These are phyloP conservation scores for Fragosphaeria purpurea DNA, from an alignment of 2,329 filamentous ascomycete genomes.

Conservation along the genomic window DNA sequence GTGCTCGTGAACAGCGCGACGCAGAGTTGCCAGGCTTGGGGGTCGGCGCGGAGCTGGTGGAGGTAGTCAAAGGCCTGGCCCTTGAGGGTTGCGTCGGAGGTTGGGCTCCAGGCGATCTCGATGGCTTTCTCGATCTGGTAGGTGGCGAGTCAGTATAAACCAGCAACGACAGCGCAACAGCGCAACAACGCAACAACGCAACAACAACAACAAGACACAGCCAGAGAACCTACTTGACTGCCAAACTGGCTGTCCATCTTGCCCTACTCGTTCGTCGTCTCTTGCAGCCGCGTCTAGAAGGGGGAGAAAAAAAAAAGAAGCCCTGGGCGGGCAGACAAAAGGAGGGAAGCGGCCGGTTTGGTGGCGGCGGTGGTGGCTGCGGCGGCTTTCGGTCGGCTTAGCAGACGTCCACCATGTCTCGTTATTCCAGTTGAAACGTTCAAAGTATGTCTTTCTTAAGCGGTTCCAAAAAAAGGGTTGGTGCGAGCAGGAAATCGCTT, in stretches of 20 bases:
- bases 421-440: no score
- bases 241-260: conserved; percentile 8
- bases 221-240: conserved; percentile 4
- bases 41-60: conserved; percentile 67
- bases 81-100: conserved; percentile 65
- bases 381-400: no score
- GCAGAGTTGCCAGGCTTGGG: conserved; percentile 84
- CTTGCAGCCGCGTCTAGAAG: not conserved
- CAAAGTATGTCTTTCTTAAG: no score
- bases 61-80: conserved; percentile 74
- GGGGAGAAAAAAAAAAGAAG: not conserved
- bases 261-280: not conserved
- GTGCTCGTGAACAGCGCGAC: conserved; percentile 73
- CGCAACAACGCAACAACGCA: not conserved
- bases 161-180: not conserved
- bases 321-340: no score
- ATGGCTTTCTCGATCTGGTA: conserved; percentile 84
- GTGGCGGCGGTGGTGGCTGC: no score
- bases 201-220: not conserved
- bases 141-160: not conserved
- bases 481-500: no score
- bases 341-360: no score
- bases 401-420: no score
- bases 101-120: conserved; percentile 80
- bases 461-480: no score